phyloP scores from a whole-genome alignment of 257 asterid genomes.

The Dorcoceras hygrometricum region DNA sequence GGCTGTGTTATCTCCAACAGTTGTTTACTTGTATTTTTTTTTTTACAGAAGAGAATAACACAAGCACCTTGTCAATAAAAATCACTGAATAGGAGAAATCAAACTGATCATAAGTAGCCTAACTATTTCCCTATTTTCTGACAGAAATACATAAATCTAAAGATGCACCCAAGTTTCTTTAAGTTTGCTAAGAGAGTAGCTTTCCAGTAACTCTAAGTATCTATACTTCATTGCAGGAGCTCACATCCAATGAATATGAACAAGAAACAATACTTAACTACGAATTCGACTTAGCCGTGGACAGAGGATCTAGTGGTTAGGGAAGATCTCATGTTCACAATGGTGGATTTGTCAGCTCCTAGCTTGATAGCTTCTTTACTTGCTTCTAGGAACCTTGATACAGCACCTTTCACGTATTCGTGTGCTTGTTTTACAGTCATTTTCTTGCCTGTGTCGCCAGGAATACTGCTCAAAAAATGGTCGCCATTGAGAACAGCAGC shows the following conservation, averaged over 20 bases:
- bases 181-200: background rate
- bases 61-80: too few relatives aligned
- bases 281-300: conserved; percentile 28
- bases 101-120: background rate
- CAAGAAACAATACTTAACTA: background rate
- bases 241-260: background rate
- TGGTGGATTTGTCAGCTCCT: conserved; percentile 66
- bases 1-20: too few relatives aligned
- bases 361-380: conserved; percentile 65
- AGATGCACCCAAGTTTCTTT: background rate
- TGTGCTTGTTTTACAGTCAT: conserved; percentile 70
- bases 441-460: conserved; percentile 30
- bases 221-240: background rate
- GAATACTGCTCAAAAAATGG: conserved; percentile 62
- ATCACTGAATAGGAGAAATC: too few relatives aligned
- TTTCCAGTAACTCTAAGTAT: background rate
- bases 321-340: conserved; percentile 82
- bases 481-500: conserved; percentile 75
- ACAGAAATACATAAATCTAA: too few relatives aligned
- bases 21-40: too few relatives aligned
- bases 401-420: conserved; percentile 55
- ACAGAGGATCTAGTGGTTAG: conserved; percentile 61
- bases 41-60: too few relatives aligned
- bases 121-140: too few relatives aligned
- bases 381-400: conserved; percentile 68